Evolutionary conservation across 1,284 basidiomycete genomes (phyloP), one percentile per base, ranked within the genome.

Genomic region (Peniophora sp.): DNA sequence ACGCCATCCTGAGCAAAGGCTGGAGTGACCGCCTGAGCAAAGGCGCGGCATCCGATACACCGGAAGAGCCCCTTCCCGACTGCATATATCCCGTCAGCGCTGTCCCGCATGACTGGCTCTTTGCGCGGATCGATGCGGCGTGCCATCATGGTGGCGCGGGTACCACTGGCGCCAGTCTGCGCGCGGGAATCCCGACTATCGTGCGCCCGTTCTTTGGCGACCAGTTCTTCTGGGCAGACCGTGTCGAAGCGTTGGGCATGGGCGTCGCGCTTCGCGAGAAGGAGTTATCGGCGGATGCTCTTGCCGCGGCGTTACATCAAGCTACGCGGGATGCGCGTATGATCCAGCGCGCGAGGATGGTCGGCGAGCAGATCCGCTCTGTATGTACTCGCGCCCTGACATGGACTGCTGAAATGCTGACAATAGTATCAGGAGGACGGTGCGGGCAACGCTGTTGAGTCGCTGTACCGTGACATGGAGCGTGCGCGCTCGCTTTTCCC

Each of bases 141-240:
- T 97, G 94, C 59, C 96, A 99, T 73, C 96, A 99, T 62, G 94
- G 96, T 53, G 96, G 96, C 48, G 93, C 96, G 3, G 96, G 96
- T 17, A 97, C 96, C 0, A 92, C 92, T 0, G 95, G 95, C 11
- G 96, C 96, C 9, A 93, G 89, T 69, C 70, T 97, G 52, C 75
- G 92, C 72, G 92, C 92, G 52, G 92, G 93, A 6, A 85, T 95
- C 54, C 95, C 96, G 1, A 98, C 94, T 1, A 89, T 99, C 60
- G 93, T 99, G 63, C 89, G 88, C 58, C 96, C 96, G 0, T 99
- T 97, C 78, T 98, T 98, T 61, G 96, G 96, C 6, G 96, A 97
- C 68, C 92, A 99, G 63, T 93, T 88, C 67, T 97, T 98, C 69
- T 98, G 94, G 92, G 92, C 90, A 3, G 91, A 93, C 69, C 85